Evolutionary conservation across 73 alveolate genomes (phyloP).

Genomic region (Diophrys appendiculata): DNA sequence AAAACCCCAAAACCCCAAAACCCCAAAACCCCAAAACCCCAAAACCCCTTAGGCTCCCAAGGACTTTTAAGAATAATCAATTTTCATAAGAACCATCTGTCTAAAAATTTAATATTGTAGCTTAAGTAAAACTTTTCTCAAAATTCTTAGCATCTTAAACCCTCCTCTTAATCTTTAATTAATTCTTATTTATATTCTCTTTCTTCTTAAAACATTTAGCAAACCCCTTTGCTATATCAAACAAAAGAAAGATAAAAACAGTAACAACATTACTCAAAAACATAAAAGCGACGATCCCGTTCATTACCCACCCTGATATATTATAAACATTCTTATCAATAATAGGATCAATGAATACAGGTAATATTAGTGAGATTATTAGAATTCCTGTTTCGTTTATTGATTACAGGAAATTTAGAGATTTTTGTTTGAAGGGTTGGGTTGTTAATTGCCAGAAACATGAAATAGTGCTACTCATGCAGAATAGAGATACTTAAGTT

Average conservation of each 20-base stretch:
- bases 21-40: too few species aligned
- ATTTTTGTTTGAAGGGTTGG: background rate
- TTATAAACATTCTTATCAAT: too few species aligned
- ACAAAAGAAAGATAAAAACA: too few species aligned
- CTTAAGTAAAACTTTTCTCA: too few species aligned
- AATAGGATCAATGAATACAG: background rate
- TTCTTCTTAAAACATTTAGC: background rate
- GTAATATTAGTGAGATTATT: background rate
- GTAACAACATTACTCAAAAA: background rate
- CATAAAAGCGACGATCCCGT: background rate
- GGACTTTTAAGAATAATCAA: too few species aligned
- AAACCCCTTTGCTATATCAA: background rate
- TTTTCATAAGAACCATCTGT: too few species aligned
- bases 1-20: too few species aligned
- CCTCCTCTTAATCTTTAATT: too few species aligned
- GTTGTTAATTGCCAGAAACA: background rate
- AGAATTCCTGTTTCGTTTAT: background rate
- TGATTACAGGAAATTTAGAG: background rate
- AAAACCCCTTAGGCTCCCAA: too few species aligned
- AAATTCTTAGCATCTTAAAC: too few species aligned
- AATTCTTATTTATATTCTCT: too few species aligned
- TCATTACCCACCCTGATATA: background rate
- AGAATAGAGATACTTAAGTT: background rate
- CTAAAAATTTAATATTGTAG: too few species aligned
- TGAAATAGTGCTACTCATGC: background rate